Evolutionary conservation across 345 rosid genomes (phyloP).

Genomic region (Rhodomyrtus tomentosa): DNA sequence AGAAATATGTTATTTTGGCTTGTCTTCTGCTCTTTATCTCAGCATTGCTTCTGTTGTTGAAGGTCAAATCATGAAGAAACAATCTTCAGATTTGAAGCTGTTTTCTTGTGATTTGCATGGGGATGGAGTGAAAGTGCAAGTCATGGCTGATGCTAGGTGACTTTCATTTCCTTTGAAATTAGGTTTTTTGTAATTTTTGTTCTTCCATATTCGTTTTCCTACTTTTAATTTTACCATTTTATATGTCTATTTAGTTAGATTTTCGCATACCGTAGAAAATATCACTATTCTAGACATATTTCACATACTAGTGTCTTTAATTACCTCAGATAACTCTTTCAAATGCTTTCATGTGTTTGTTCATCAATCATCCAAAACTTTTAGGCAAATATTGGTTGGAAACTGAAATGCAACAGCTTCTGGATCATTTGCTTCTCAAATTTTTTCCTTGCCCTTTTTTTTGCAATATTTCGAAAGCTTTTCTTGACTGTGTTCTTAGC

Average conservation of each 20-base stretch:
- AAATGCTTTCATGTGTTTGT: background rate
- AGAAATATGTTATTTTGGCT: background rate
- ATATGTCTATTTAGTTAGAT: background rate
- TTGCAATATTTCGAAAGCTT: background rate
- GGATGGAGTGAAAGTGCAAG: constrained; percentile 73
- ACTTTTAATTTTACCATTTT: background rate
- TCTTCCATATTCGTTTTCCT: background rate
- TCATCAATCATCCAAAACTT: background rate
- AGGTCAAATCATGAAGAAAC: constrained; percentile 91
- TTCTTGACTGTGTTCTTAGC: background rate
- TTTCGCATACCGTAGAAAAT: background rate
- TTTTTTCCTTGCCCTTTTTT: background rate
- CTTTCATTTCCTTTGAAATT: background rate
- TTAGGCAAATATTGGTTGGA: background rate
- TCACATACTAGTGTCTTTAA: background rate
- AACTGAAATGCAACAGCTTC: background rate
- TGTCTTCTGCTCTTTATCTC: background rate
- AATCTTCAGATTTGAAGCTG: constrained; percentile 77
- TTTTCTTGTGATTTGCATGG: constrained; percentile 83
- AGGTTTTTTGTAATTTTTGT: background rate
- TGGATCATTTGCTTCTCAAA: background rate
- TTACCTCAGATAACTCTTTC: background rate
- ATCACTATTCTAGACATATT: background rate
- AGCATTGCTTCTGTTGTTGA: background rate
- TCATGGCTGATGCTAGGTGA: constrained; percentile 93